A percentile compares a stretch with the other conserved stretches of the same genome.
These are phyloP conservation scores for Heliamphora pulchella DNA, from an alignment of 179 eudicot species.

Conservation along the genomic window DNA sequence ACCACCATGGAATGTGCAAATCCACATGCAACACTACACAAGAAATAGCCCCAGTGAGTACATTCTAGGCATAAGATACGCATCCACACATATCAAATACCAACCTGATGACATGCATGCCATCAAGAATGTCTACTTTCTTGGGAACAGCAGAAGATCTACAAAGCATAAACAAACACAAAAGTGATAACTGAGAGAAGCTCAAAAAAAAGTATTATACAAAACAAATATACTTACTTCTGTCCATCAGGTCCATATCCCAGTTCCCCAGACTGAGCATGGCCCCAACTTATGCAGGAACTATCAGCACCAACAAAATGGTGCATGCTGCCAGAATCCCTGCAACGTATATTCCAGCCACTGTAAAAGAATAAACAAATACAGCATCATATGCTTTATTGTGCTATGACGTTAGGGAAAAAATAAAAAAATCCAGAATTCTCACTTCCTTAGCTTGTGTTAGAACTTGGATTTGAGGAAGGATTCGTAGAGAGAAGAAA, in stretches of 20 bases:
- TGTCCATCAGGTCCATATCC: constrained; percentile 91
- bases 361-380: constrained; percentile 30
- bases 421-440: neutral
- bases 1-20: constrained; percentile 85
- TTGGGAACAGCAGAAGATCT: constrained; percentile 92
- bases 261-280: constrained; percentile 85
- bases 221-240: constrained; percentile 41
- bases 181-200: neutral
- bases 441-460: neutral
- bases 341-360: constrained; percentile 93
- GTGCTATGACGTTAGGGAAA: neutral
- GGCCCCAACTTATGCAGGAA: constrained; percentile 99
- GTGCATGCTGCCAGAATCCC: constrained; percentile 89
- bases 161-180: constrained; percentile 14
- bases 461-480: too few species aligned
- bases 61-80: neutral
- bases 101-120: constrained; percentile 98
- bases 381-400: neutral
- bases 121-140: constrained; percentile 89
- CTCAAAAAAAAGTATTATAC: neutral
- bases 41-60: constrained; percentile 9
- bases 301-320: constrained; percentile 96
- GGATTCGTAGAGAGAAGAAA: too few species aligned
- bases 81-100: constrained; percentile 7
- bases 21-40: constrained; percentile 90